Conservation (phyloP, 192 early-diverging fungal genomes). For the Coemansia sp. region DNA sequence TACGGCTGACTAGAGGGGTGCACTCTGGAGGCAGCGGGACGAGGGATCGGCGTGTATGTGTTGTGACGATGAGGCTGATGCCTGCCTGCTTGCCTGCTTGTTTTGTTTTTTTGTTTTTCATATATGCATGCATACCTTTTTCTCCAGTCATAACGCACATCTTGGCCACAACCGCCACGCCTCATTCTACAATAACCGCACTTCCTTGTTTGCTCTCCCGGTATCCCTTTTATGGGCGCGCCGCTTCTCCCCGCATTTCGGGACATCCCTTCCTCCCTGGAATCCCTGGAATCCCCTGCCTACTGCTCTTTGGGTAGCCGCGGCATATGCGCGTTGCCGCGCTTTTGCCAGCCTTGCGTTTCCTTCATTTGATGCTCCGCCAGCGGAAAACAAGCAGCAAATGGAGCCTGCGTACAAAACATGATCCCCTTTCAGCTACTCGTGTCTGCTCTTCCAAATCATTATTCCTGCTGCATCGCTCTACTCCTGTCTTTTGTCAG, state of each 20-base stretch:
- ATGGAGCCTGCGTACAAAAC: neutral
- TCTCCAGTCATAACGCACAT: constrained; percentile 16
- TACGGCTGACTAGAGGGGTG: neutral
- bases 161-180: constrained; percentile 4
- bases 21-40: neutral
- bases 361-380: neutral
- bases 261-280: constrained; percentile 6
- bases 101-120: constrained; percentile 7
- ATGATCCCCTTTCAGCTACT: neutral
- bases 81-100: neutral
- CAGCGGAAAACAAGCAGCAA: neutral
- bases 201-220: constrained; percentile 3
- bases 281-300: neutral
- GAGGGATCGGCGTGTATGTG: neutral
- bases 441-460: neutral
- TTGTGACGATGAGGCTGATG: constrained; percentile 2
- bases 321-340: neutral
- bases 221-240: neutral
- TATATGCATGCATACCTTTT: constrained; percentile 12
- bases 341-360: neutral
- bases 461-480: neutral
- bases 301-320: neutral
- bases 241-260: constrained; percentile 9
- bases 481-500: neutral
- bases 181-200: constrained; percentile 14